Evolutionary conservation across 345 rosid species (phyloP).

Genomic region (Linum usitatissimum): DNA sequence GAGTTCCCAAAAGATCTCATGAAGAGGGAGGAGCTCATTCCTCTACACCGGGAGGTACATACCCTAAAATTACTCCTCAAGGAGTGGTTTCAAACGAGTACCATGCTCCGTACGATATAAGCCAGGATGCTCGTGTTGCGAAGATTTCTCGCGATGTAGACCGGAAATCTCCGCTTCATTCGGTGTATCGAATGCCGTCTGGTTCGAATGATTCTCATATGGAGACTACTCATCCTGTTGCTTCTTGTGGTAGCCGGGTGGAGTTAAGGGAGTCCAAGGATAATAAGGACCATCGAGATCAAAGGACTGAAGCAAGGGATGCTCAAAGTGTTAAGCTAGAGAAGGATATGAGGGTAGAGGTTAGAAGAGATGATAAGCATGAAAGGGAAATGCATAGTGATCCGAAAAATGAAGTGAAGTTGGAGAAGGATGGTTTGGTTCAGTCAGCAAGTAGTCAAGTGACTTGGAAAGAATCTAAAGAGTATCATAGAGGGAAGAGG

Average conservation of each 20-base stretch:
- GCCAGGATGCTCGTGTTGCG: constrained; percentile 42
- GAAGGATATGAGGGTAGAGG: constrained; percentile 58
- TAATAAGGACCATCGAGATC: constrained; percentile 43
- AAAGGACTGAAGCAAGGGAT: constrained; percentile 58
- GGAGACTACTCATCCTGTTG: constrained; percentile 34
- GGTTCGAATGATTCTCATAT: constrained; percentile 45
- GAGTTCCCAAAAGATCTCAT: constrained; percentile 72
- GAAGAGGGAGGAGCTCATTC: constrained; percentile 63
- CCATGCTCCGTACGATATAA: constrained; percentile 43
- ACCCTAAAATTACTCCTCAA: constrained; percentile 46
- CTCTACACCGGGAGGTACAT: constrained; percentile 33
- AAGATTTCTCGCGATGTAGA: constrained; percentile 70
- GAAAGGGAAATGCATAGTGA: constrained; percentile 49
- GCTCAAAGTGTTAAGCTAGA: constrained; percentile 49
- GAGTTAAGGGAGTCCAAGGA: constrained; percentile 64
- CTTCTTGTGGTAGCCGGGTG: constrained; percentile 38
- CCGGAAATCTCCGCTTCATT: constrained; percentile 73
- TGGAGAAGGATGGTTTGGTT: constrained; percentile 54
- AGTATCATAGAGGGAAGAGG: constrained; percentile 69
- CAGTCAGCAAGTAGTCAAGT: constrained; percentile 29
- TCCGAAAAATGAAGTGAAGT: constrained; percentile 45
- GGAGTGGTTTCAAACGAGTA: constrained; percentile 36
- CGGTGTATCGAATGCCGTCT: constrained; percentile 40
- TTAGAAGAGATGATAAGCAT: constrained; percentile 52
- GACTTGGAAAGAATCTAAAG: constrained; percentile 85